phyloP scores from a whole-genome alignment of 2,329 filamentous ascomycete species.

The Sporothrix curviconia region DNA sequence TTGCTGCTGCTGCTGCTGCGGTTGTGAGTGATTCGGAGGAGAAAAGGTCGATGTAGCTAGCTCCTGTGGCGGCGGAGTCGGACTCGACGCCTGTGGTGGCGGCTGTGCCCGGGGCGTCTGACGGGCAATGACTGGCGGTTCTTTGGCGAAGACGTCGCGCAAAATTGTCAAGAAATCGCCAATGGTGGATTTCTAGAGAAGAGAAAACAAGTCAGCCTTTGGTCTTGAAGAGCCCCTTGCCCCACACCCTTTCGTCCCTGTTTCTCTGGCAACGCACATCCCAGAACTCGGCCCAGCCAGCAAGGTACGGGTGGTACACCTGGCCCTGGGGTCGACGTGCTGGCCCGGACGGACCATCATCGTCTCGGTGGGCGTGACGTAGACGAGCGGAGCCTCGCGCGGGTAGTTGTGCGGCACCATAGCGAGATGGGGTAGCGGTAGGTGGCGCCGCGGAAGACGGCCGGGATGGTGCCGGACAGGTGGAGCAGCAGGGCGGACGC shows the following conservation, averaged over 20 bases:
- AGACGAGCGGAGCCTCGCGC: constrained; percentile 74
- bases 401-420: constrained; percentile 92
- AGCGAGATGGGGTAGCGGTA: constrained; percentile 88
- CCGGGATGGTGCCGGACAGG: constrained; percentile 82
- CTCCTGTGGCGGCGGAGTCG: constrained; percentile 52
- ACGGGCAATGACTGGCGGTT: constrained; percentile 80
- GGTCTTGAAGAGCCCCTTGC: background rate
- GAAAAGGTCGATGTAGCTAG: constrained; percentile 30
- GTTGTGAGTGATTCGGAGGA: constrained; percentile 26
- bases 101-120: constrained; percentile 42
- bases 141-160: constrained; percentile 83
- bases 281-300: constrained; percentile 82
- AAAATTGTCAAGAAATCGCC: constrained; percentile 77
- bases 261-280: constrained; percentile 58
- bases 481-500: constrained; percentile 78
- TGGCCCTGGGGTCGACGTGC: constrained; percentile 87
- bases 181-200: constrained; percentile 66
- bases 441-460: constrained; percentile 76
- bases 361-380: constrained; percentile 78
- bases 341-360: constrained; percentile 91
- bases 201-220: background rate
- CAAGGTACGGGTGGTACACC: constrained; percentile 92
- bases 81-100: constrained; percentile 16
- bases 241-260: background rate
- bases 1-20: background rate